A percentile compares a stretch with the other conserved stretches of the same genome.
Evolutionary conservation across 2,329 filamentous ascomycete genomes (phyloP).

Genomic region (Achaetomium macrosporum): DNA sequence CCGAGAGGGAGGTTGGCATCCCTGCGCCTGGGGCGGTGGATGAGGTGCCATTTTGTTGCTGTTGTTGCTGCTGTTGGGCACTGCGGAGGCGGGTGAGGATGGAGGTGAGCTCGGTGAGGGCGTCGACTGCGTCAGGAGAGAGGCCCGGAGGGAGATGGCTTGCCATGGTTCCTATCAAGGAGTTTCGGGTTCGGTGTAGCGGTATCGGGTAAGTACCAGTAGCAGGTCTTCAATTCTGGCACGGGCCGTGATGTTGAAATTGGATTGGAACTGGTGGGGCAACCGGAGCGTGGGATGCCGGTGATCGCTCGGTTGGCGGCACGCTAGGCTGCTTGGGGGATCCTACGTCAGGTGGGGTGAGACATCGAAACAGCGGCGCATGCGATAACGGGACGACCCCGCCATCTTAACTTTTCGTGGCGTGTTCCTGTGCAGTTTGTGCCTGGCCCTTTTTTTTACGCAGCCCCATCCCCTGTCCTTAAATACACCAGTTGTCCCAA

Average conservation of each 20-base stretch:
- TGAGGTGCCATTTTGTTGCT: constrained; percentile 22
- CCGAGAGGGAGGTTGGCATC: too few relatives aligned
- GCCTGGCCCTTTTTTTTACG: too few relatives aligned
- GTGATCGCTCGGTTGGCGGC: constrained; percentile 7
- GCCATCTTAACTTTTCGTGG: background rate
- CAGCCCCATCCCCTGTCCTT: background rate
- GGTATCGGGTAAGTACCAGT: background rate
- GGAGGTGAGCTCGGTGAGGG: constrained; percentile 72
- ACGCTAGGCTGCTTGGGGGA: constrained; percentile 5
- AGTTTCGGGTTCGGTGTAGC: background rate
- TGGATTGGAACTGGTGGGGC: constrained; percentile 4
- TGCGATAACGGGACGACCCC: background rate
- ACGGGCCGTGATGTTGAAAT: background rate
- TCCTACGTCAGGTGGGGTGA: constrained; percentile 7
- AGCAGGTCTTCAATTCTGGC: background rate
- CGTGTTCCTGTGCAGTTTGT: too few relatives aligned
- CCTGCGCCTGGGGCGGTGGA: constrained; percentile 14
- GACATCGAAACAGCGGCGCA: background rate
- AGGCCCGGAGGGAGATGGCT: constrained; percentile 55
- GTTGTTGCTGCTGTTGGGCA: constrained; percentile 23
- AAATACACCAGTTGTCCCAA: too few relatives aligned
- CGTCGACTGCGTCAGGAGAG: constrained; percentile 76
- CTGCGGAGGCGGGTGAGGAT: constrained; percentile 69
- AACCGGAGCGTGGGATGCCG: constrained; percentile 1
- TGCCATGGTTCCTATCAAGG: constrained; percentile 12